A percentile compares a stretch with the other conserved stretches of the same genome.
These are phyloP conservation scores for Stylosanthes scabra DNA, from an alignment of 331 rosid species.

Conservation along the genomic window DNA sequence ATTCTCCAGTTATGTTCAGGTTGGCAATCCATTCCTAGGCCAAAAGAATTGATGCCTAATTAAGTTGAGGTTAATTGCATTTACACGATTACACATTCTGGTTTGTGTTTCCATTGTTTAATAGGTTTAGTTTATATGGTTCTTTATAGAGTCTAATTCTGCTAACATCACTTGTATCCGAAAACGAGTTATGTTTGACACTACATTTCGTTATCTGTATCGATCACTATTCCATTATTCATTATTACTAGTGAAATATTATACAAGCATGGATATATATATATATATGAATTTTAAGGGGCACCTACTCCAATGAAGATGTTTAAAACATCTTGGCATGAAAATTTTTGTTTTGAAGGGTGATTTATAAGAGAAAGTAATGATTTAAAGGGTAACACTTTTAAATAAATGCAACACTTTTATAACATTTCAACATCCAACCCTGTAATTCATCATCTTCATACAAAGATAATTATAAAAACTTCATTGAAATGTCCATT, in stretches of 20 bases:
- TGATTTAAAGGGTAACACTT: no score
- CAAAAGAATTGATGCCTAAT: conserved; percentile 38
- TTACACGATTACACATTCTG: conserved; percentile 22
- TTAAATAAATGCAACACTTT: no score
- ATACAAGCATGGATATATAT: background rate
- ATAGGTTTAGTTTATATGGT: background rate
- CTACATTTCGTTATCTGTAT: background rate
- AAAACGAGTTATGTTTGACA: conserved; percentile 6
- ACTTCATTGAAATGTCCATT: no score
- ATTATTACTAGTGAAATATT: background rate
- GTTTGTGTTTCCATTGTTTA: background rate
- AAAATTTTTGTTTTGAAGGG: no score
- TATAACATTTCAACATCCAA: no score
- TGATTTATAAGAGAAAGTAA: no score
- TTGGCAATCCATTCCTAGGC: conserved; percentile 69
- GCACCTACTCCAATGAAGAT: no score
- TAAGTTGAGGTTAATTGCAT: conserved; percentile 37
- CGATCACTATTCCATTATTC: background rate
- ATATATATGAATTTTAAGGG: background rate
- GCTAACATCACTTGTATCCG: conserved; percentile 14
- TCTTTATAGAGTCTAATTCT: background rate
- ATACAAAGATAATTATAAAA: no score
- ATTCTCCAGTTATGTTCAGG: conserved; percentile 66
- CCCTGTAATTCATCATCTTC: no score
- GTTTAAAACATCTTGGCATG: no score